Percentiles rank a stretch among this genome's conserved stretches.
phyloP scores from a whole-genome alignment of 805 yeast genomes.

The Torulaspora delbrueckii region DNA sequence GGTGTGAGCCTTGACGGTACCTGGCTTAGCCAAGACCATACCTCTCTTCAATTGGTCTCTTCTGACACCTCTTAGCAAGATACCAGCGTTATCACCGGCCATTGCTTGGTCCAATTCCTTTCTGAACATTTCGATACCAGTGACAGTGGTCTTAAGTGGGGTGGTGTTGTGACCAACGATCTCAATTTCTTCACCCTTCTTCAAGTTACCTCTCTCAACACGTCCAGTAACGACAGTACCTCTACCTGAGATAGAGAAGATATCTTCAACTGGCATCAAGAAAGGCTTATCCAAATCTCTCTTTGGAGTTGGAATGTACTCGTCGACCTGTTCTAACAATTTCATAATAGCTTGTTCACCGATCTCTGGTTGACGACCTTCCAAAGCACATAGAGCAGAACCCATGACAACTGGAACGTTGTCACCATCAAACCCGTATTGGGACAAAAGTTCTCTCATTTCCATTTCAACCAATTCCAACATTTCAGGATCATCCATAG shows the following conservation, averaged over 20 bases:
- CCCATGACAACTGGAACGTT: constrained; percentile 98
- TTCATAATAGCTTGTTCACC: constrained; percentile 81
- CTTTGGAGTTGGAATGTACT: constrained; percentile 89
- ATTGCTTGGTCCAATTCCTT: constrained; percentile 95
- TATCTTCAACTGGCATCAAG: constrained; percentile 95
- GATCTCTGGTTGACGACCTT: constrained; percentile 81
- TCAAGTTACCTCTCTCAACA: constrained; percentile 95
- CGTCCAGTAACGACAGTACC: constrained; percentile 99
- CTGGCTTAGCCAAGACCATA: constrained; percentile 94
- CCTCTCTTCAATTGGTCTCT: constrained; percentile 97
- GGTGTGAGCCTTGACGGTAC: constrained; percentile 85
- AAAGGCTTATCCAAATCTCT: constrained; percentile 96
- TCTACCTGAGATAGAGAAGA: constrained; percentile 98
- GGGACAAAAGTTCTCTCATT: constrained; percentile 90
- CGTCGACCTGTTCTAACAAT: constrained; percentile 89
- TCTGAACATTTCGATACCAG: constrained; percentile 99
- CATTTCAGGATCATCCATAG: constrained; percentile 98
- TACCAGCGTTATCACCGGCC: constrained; percentile 99
- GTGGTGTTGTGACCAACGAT: constrained; percentile 86
- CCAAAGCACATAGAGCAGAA: constrained; percentile 95
- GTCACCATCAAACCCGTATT: constrained; percentile 97
- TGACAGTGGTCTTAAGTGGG: constrained; percentile 88
- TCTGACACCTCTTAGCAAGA: constrained; percentile 94
- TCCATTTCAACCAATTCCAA: constrained; percentile 99
- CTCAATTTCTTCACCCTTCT: constrained; percentile 98